Percentiles rank a stretch among this genome's conserved stretches.
These are phyloP conservation scores for Candida patagonica DNA, from an alignment of 805 yeast genomes.

Conservation along the genomic window DNA sequence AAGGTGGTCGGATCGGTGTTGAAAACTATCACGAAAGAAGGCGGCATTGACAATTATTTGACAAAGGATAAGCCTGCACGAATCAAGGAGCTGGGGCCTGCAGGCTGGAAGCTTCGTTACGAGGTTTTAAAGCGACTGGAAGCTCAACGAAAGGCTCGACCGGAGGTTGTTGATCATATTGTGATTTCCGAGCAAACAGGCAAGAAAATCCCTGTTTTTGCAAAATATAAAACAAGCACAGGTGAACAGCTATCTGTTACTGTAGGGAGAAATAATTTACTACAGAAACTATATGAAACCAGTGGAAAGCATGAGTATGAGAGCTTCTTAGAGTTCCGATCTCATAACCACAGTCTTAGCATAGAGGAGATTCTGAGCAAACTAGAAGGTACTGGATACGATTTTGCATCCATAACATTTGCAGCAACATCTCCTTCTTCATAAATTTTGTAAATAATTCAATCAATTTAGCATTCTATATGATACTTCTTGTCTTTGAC, in stretches of 20 bases:
- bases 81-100: constrained; percentile 83
- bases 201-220: constrained; percentile 36
- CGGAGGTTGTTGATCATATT: constrained; percentile 30
- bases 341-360: constrained; percentile 35
- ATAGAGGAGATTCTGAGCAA: constrained; percentile 41
- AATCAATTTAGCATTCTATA: no score
- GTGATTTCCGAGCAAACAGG: constrained; percentile 19
- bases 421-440: neutral
- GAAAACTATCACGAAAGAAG: constrained; percentile 82
- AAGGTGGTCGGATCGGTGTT: constrained; percentile 72
- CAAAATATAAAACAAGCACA: constrained; percentile 35
- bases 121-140: constrained; percentile 46
- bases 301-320: constrained; percentile 36
- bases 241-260: constrained; percentile 38
- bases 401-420: constrained; percentile 17
- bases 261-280: constrained; percentile 57
- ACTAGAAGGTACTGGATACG: constrained; percentile 36
- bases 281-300: constrained; percentile 29
- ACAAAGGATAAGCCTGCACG: constrained; percentile 83
- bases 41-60: constrained; percentile 86
- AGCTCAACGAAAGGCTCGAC: constrained; percentile 34
- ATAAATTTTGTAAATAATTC: neutral
- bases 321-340: constrained; percentile 40
- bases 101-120: constrained; percentile 86
- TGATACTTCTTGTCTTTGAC: neutral